Evolutionary conservation across 2,329 filamentous ascomycete species (phyloP).

Genomic region (Ophiostoma fasciatum): DNA sequence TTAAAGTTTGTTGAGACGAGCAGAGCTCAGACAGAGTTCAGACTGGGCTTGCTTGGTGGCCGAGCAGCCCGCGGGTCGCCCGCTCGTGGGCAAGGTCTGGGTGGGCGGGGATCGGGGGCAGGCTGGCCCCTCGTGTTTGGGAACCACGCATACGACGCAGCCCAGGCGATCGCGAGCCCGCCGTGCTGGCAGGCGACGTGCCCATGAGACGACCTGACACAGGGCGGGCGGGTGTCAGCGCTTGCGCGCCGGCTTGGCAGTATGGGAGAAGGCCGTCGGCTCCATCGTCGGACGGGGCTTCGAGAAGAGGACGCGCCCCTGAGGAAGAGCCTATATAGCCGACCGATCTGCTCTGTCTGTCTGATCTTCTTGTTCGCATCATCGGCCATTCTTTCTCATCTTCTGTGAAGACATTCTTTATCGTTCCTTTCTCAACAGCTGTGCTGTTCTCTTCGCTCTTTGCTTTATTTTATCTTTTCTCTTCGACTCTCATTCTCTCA

Average conservation of each 20-base stretch:
- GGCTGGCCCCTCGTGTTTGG: no score
- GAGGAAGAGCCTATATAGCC: conserved; percentile 2
- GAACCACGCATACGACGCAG: no score
- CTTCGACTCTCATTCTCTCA: conserved; percentile 8
- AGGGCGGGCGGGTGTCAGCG: conserved; percentile 3
- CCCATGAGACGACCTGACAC: conserved; percentile 9
- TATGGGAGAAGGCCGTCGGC: neutral
- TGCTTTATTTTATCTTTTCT: neutral
- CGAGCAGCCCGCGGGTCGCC: no score
- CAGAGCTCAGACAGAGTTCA: no score
- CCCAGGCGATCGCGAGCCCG: no score
- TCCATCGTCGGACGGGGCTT: neutral
- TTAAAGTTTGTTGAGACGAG: no score
- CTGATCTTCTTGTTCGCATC: conserved; percentile 1
- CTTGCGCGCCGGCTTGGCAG: conserved; percentile 8
- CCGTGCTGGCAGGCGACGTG: no score
- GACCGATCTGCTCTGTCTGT: neutral
- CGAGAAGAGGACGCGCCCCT: no score
- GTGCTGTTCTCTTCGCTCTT: conserved; percentile 7
- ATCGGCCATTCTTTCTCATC: neutral
- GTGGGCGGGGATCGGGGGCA: no score
- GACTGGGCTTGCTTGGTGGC: no score
- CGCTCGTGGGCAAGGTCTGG: no score
- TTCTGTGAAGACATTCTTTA: conserved; percentile 10
- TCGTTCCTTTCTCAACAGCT: conserved; percentile 8